Base-by-base conservation (phyloP, 257 asterid genomes). In the Rhazya stricta region DNA sequence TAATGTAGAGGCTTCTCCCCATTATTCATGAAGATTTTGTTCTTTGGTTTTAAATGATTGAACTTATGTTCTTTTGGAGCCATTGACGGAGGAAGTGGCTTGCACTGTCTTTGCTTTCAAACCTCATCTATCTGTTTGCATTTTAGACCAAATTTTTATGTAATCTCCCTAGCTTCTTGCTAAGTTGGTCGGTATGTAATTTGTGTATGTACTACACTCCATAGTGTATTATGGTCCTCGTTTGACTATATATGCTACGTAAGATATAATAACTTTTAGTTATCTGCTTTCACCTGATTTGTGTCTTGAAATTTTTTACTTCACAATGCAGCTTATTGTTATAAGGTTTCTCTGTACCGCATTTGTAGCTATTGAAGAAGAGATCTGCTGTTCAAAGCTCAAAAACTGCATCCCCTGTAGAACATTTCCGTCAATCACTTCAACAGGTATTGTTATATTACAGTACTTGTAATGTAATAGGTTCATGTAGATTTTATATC, bases 331-430 rank as follows among this genome's bases (percentile, higher is more conserved):
- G 88, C 88, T 85, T 67, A 85, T 74, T 80, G 89, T 85, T 85
- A 82, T 66, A 88, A 85, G 87, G 87, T 87, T 87, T 86, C 82
- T 86, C 65, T 89, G 87, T 86, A 69, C 86, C 86, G 74, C 85
- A 83, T 88, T 82, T 88, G 96, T 86, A 89, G 97, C 91, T 91
- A 82, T 69, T 91, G 90, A 89, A 86, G 91, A 91, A 85, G 92
- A 77, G 86, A 61, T 91, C 87, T 74, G 87, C 88, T 19, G 85
- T 70, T 66, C 91, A 89, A 78, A 84, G 79, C 62, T 88, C 93
- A 53, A 84, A 84, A 83, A 72, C 79, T 68, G 88, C 90, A 77
- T 83, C 93, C 53, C 93, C 93, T 30, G 81, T 87, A 15, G 93
- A 91, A 75, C 93, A 89, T 77, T 89, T 91, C 81, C 86, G 86